A percentile compares a stretch with the other conserved stretches of the same genome.
These are phyloP conservation scores for Eutrema yunnanense DNA, from an alignment of 345 rosid genomes.

Conservation along the genomic window DNA sequence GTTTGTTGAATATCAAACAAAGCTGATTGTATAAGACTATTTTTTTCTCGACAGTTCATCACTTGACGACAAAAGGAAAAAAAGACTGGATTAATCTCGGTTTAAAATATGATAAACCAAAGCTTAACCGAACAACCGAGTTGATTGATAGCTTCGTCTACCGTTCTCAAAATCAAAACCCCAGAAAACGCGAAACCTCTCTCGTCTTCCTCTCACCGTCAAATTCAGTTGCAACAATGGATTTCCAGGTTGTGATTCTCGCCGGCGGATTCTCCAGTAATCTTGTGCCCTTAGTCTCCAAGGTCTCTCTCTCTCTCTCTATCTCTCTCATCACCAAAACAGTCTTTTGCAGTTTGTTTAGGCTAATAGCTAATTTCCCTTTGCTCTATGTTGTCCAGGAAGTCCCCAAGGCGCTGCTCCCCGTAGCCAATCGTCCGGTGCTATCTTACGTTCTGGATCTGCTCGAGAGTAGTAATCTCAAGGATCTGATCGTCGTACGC, in stretches of 20 bases:
- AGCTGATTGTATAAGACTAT: no score
- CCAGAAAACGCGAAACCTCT: constrained; percentile 17
- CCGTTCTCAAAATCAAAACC: constrained; percentile 21
- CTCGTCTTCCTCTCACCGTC: neutral
- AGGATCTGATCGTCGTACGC: constrained; percentile 85
- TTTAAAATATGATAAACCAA: neutral
- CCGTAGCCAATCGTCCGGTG: constrained; percentile 91
- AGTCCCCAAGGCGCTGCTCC: constrained; percentile 85
- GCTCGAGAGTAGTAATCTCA: constrained; percentile 68
- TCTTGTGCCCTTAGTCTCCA: constrained; percentile 76
- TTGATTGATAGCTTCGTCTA: neutral
- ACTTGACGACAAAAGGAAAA: no score
- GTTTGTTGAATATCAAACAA: no score
- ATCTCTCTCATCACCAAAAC: neutral
- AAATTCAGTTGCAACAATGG: constrained; percentile 39
- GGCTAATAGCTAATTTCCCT: neutral
- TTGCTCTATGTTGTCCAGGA: constrained; percentile 42
- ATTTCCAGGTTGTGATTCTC: constrained; percentile 85
- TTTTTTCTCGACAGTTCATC: no score
- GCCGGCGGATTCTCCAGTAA: constrained; percentile 84
- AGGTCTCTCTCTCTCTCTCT: constrained; percentile 37
- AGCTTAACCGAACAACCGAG: neutral
- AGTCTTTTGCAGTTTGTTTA: neutral
- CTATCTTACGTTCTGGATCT: constrained; percentile 79
- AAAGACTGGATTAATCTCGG: neutral